A percentile compares a stretch with the other conserved stretches of the same genome.
phyloP scores from a whole-genome alignment of 345 rosid genomes.

The Arabis alpina region DNA sequence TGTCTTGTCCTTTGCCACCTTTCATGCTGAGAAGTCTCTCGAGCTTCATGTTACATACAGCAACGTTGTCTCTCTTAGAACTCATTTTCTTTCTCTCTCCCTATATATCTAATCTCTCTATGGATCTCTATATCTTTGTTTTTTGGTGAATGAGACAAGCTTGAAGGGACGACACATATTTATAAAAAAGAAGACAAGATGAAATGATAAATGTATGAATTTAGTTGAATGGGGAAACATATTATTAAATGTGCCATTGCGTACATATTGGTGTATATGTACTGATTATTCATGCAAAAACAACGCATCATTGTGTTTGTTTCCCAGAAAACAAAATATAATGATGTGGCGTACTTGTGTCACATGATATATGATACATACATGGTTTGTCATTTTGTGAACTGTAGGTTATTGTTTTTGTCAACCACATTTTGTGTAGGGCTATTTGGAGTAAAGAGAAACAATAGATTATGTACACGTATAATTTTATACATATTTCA shows the following conservation, averaged over 20 bases:
- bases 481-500: constrained; percentile 15
- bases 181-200: constrained; percentile 34
- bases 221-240: constrained; percentile 40
- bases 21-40: constrained; percentile 93
- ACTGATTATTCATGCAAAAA: constrained; percentile 42
- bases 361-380: constrained; percentile 35
- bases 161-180: constrained; percentile 25
- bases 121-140: constrained; percentile 4
- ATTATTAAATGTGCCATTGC: constrained; percentile 40
- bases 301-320: constrained; percentile 45
- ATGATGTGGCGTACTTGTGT: constrained; percentile 40
- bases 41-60: constrained; percentile 67
- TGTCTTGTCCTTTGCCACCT: constrained; percentile 88
- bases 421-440: constrained; percentile 37
- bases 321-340: constrained; percentile 39
- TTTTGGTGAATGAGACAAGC: constrained; percentile 34
- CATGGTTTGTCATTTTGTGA: constrained; percentile 40
- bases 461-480: constrained; percentile 17
- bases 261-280: constrained; percentile 29
- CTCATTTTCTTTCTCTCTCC: constrained; percentile 50
- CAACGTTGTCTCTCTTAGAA: constrained; percentile 59
- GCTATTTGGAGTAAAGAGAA: constrained; percentile 31
- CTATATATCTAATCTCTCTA: background rate
- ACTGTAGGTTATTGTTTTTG: constrained; percentile 17
- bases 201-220: constrained; percentile 27